Percentiles rank a stretch among this genome's conserved stretches.
These are phyloP conservation scores for Penicillium egyptiacum DNA, from an alignment of 495 filamentous ascomycete species.

Conservation along the genomic window DNA sequence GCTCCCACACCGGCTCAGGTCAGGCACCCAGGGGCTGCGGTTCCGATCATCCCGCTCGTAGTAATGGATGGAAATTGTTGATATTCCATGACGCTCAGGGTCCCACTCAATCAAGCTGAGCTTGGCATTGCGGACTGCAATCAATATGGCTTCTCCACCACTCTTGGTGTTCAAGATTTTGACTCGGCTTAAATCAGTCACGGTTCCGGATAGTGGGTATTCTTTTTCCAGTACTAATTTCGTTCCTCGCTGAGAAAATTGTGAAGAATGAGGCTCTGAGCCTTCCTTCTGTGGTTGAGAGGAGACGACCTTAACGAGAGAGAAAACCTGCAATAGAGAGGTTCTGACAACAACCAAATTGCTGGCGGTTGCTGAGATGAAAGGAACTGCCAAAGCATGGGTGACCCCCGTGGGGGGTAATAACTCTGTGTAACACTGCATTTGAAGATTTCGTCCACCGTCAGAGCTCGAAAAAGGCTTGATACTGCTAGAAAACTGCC, in stretches of 20 bases:
- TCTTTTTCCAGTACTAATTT: conserved; percentile 87
- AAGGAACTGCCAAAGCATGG: conserved; percentile 77
- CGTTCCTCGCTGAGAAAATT: conserved; percentile 42
- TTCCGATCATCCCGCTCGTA: conserved; percentile 91
- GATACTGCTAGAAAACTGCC: conserved; percentile 9
- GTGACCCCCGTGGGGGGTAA: conserved; percentile 90
- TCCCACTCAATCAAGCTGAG: conserved; percentile 95
- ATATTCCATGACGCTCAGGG: conserved; percentile 68
- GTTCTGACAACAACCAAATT: conserved; percentile 89
- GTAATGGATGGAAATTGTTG: conserved; percentile 92
- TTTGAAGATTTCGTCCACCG: conserved; percentile 25
- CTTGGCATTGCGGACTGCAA: conserved; percentile 87
- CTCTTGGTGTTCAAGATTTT: conserved; percentile 67
- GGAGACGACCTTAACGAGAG: conserved; percentile 30
- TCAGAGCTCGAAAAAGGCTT: conserved; percentile 2
- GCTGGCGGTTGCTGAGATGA: conserved; percentile 68
- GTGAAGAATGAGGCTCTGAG: conserved; percentile 44
- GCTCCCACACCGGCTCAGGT: conserved; percentile 66
- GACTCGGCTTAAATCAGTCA: conserved; percentile 77
- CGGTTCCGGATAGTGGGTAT: conserved; percentile 75
- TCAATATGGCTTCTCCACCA: conserved; percentile 80
- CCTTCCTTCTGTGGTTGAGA: conserved; percentile 46
- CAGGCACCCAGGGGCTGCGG: conserved; percentile 70
- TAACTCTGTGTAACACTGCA: conserved; percentile 89
- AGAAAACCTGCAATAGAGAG: conserved; percentile 88